Evolutionary conservation across 257 asterid species (phyloP).

Genomic region (Lithospermum erythrorhizon): DNA sequence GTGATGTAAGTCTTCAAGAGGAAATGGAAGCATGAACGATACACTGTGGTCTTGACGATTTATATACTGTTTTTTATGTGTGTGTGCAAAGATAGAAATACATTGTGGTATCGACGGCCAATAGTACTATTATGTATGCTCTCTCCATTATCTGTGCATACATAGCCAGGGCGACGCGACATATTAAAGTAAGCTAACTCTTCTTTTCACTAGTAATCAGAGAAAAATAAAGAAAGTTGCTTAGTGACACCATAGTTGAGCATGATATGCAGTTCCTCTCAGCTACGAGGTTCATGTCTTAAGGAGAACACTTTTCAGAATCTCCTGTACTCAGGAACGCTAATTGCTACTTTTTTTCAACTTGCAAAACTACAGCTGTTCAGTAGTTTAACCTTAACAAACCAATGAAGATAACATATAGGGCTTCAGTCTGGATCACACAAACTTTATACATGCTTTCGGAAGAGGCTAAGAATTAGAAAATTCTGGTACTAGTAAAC

Average conservation of each 20-base stretch:
- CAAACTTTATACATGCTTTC: background rate
- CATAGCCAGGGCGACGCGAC: background rate
- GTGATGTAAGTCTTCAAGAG: background rate
- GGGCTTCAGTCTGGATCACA: background rate
- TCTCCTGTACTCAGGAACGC: background rate
- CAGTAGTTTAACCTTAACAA: too few species aligned
- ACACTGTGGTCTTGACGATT: too few species aligned
- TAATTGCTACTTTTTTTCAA: background rate
- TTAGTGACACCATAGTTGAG: background rate
- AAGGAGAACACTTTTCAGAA: too few species aligned
- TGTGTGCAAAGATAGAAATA: background rate
- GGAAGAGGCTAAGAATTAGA: background rate
- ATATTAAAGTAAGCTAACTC: background rate
- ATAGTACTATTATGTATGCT: background rate
- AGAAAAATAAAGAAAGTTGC: background rate
- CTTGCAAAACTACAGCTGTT: background rate
- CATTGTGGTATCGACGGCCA: background rate
- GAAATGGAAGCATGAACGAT: too few species aligned
- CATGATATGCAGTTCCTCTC: background rate
- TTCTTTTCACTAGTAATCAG: background rate
- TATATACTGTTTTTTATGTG: too few species aligned
- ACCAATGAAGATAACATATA: too few species aligned
- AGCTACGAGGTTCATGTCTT: too few species aligned
- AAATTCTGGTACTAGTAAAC: background rate
- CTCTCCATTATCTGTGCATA: background rate